Evolutionary conservation across 2,329 filamentous ascomycete genomes (phyloP).

Genomic region (Nannizziopsis arthrosporioides): DNA sequence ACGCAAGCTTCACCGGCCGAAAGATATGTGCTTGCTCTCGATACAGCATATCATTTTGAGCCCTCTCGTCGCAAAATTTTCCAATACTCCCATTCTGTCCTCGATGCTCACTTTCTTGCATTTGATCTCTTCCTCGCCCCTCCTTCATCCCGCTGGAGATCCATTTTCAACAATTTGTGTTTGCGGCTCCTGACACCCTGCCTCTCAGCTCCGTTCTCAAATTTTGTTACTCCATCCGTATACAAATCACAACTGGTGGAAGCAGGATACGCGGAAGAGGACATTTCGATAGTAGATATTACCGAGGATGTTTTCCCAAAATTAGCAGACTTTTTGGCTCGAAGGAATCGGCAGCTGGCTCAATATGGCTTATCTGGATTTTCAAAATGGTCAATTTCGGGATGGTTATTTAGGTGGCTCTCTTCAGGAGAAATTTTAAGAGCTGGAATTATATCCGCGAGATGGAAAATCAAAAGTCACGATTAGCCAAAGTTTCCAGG

Average conservation of each 20-base stretch:
- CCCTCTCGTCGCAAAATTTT: constrained; percentile 42
- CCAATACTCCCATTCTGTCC: constrained; percentile 28
- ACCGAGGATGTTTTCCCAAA: constrained; percentile 44
- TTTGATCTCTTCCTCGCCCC: constrained; percentile 42
- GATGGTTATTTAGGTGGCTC: constrained; percentile 16
- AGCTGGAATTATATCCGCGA: constrained; percentile 15
- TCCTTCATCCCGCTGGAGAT: constrained; percentile 16
- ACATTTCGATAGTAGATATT: constrained; percentile 40
- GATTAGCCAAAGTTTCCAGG: constrained; percentile 21
- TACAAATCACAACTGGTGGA: constrained; percentile 38
- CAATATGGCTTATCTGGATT: constrained; percentile 25
- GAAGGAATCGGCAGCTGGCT: constrained; percentile 26
- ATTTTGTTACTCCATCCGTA: constrained; percentile 38
- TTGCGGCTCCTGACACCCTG: constrained; percentile 37
- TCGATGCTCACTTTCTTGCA: constrained; percentile 43
- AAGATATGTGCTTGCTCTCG: constrained; percentile 39
- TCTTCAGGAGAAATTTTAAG: constrained; percentile 11
- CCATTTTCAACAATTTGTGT: constrained; percentile 22
- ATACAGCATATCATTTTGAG: constrained; percentile 47
- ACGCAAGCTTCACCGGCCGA: constrained; percentile 2
- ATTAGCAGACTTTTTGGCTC: constrained; percentile 35
- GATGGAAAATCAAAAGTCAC: background rate
- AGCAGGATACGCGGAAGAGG: constrained; percentile 37
- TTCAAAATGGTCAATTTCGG: constrained; percentile 14
- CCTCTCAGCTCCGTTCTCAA: constrained; percentile 39